These are phyloP conservation scores for Ziziphus jujuba DNA, from an alignment of 306 rosid species.

Conservation along the genomic window DNA sequence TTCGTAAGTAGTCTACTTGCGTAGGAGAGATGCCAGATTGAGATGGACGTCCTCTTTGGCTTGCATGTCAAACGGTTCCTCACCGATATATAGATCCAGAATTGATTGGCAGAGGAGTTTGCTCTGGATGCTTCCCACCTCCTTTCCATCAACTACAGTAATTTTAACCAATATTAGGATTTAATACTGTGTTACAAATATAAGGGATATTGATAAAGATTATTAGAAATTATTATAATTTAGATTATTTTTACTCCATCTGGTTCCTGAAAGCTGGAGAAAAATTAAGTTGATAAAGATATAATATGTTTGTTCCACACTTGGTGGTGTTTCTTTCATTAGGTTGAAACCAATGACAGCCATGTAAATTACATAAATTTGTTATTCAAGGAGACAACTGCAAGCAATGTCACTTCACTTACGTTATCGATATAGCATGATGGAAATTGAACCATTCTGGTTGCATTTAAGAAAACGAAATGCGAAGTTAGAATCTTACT, in stretches of 20 bases:
- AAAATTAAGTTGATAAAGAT: too few relatives aligned
- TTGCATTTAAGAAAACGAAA: neutral
- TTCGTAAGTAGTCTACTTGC: conserved; percentile 24
- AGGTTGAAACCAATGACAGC: neutral
- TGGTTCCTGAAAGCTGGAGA: too few relatives aligned
- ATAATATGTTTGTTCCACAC: too few relatives aligned
- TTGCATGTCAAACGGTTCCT: conserved; percentile 79
- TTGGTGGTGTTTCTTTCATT: too few relatives aligned
- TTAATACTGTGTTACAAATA: neutral
- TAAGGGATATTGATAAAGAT: too few relatives aligned
- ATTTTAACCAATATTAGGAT: neutral
- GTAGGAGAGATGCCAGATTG: conserved; percentile 54
- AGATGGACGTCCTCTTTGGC: conserved; percentile 80
- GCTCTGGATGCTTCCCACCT: conserved; percentile 90
- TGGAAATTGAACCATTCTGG: too few relatives aligned
- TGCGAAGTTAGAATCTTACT: conserved; percentile 51
- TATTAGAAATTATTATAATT: neutral
- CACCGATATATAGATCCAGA: conserved; percentile 82
- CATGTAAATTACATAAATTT: neutral
- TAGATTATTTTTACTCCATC: too few relatives aligned
- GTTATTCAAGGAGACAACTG: neutral
- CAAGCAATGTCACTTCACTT: neutral
- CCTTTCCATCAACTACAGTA: conserved; percentile 84
- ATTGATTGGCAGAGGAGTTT: conserved; percentile 69
- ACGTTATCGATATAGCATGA: neutral